Evolutionary conservation across 345 rosid genomes (phyloP).

Genomic region (Pistacia atlantica): DNA sequence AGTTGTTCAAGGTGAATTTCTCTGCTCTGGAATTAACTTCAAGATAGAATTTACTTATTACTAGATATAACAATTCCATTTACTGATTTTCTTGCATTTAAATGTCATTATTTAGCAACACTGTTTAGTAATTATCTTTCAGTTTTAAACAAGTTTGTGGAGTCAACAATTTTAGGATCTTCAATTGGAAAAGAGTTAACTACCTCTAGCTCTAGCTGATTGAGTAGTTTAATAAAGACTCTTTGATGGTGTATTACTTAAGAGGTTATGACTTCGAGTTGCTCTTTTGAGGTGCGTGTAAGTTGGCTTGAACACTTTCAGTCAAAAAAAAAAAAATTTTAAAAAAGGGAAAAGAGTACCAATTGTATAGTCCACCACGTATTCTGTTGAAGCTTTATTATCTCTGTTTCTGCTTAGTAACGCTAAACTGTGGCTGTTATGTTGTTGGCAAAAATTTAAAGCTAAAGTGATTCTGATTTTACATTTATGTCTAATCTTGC

Average conservation of each 20-base stretch:
- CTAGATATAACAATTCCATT: not conserved
- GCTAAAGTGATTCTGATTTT: not conserved
- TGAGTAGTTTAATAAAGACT: too few species aligned
- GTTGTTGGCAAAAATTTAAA: not conserved
- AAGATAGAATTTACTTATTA: not conserved
- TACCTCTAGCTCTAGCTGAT: too few species aligned
- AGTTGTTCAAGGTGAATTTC: slow-evolving; percentile 44
- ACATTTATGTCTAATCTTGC: slow-evolving; percentile 20
- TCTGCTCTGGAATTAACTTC: not conserved
- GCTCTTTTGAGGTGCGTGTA: too few species aligned
- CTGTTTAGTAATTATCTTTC: too few species aligned
- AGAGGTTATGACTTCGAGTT: too few species aligned
- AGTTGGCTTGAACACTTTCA: too few species aligned
- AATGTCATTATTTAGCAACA: too few species aligned
- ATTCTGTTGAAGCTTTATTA: slow-evolving; percentile 4
- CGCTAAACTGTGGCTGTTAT: not conserved
- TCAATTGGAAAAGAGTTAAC: too few species aligned
- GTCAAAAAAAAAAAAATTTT: too few species aligned
- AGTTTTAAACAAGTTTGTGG: not conserved
- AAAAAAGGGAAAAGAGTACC: not conserved
- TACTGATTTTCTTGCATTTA: too few species aligned
- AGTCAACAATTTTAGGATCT: not conserved
- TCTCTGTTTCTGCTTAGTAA: not conserved
- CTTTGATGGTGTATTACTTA: too few species aligned
- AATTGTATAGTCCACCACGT: not conserved